Conservation (phyloP, 202 grass and related monocot genomes). For the Setaria viridis region DNA sequence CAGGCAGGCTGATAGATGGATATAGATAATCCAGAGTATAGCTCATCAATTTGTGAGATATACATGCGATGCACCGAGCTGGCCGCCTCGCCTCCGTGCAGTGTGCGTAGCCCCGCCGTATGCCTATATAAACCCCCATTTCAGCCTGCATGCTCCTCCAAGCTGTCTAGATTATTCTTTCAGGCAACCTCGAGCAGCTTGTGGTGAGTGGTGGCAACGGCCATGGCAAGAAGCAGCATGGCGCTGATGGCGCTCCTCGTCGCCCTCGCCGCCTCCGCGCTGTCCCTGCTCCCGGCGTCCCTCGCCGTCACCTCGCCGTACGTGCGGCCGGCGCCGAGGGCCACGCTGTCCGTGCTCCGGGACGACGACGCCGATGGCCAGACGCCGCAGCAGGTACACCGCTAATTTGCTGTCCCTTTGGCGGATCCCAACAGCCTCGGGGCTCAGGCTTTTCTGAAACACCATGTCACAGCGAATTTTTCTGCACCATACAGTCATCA, state of each 20-base stretch:
- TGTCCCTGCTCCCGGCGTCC: conserved; percentile 1
- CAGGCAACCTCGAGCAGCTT: not conserved
- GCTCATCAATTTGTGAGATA: not conserved
- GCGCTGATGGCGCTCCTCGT: conserved; percentile 36
- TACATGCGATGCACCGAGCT: too few relatives aligned
- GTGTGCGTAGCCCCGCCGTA: too few relatives aligned
- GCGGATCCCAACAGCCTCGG: too few relatives aligned
- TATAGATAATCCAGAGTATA: too few relatives aligned
- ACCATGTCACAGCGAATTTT: too few relatives aligned
- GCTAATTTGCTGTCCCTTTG: too few relatives aligned
- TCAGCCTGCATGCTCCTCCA: not conserved
- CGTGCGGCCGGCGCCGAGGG: conserved; percentile 62
- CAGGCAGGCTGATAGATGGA: too few relatives aligned
- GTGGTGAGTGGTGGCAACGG: not conserved
- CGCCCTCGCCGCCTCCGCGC: not conserved
- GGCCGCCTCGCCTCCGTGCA: too few relatives aligned
- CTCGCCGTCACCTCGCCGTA: conserved; percentile 54
- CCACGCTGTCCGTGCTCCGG: conserved; percentile 43
- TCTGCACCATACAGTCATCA: too few relatives aligned
- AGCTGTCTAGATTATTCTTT: not conserved
- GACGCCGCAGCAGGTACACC: conserved; percentile 77
- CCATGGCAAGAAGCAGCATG: not conserved
- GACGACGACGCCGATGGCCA: conserved; percentile 34
- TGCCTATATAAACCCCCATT: not conserved
- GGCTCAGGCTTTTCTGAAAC: too few relatives aligned